Percentiles rank a stretch among this genome's conserved stretches.
Conservation (phyloP, 148 eudicot species). For the Cornus florida region DNA sequence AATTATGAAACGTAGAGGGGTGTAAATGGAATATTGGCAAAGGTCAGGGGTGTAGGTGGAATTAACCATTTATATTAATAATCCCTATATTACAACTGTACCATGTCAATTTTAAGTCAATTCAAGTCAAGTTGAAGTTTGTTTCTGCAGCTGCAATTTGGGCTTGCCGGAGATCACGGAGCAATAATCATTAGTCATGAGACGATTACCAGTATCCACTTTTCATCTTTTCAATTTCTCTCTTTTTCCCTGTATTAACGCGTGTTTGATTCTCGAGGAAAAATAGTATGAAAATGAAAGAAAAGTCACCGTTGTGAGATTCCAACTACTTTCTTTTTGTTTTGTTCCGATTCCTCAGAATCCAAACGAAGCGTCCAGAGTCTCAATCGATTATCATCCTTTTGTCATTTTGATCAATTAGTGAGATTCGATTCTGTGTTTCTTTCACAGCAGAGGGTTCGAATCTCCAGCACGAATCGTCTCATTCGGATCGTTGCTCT, state of each 20-base stretch:
- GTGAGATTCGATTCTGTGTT: background rate
- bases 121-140: background rate
- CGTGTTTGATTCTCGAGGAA: background rate
- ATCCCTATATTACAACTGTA: no score
- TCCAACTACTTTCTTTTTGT: background rate
- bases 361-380: background rate
- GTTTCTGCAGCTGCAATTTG: background rate
- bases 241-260: background rate
- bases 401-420: background rate
- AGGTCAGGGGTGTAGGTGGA: no score
- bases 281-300: no score
- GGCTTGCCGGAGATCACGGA: background rate
- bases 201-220: conserved; percentile 25
- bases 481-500: conserved; percentile 39
- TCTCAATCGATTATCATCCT: background rate
- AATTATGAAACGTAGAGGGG: no score
- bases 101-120: background rate
- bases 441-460: conserved; percentile 38
- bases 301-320: background rate
- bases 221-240: background rate
- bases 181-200: conserved; percentile 22
- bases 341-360: background rate
- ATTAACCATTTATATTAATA: no score
- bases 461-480: conserved; percentile 17
- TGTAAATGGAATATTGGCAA: no score